phyloP scores from a whole-genome alignment of 345 rosid species.

The Erysimum cheiranthoides region DNA sequence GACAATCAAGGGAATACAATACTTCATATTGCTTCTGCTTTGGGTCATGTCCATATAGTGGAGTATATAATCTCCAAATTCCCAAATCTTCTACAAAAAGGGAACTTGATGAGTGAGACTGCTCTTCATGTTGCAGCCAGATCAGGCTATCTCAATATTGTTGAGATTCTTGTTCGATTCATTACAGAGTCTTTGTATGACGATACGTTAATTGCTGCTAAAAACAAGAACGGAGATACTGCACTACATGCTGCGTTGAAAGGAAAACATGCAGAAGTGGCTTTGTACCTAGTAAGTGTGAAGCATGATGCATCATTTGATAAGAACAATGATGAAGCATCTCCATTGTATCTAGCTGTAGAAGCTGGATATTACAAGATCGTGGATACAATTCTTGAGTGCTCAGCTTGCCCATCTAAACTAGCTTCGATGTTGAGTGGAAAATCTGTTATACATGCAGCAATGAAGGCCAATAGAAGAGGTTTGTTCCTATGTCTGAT shows the following conservation, averaged over 20 bases:
- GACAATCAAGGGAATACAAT: conserved; percentile 14
- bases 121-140: conserved; percentile 33
- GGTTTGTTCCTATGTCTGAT: conserved; percentile 12
- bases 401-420: background rate
- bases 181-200: background rate
- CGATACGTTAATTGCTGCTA: background rate
- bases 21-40: conserved; percentile 25
- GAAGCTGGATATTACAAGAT: conserved; percentile 22
- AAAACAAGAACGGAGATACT: background rate
- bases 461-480: conserved; percentile 15
- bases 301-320: background rate
- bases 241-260: conserved; percentile 25
- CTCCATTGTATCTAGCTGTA: conserved; percentile 27
- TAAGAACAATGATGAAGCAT: background rate
- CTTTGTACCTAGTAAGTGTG: background rate
- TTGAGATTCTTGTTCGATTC: background rate
- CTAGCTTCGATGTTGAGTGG: background rate
- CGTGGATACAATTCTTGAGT: conserved; percentile 2
- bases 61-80: background rate
- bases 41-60: conserved; percentile 15
- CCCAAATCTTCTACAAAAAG: background rate
- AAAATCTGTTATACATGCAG: conserved; percentile 19
- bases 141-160: background rate
- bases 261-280: background rate
- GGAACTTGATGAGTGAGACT: background rate